Conservation (phyloP, 306 rosid species). For the Inga leiocalycina region DNA sequence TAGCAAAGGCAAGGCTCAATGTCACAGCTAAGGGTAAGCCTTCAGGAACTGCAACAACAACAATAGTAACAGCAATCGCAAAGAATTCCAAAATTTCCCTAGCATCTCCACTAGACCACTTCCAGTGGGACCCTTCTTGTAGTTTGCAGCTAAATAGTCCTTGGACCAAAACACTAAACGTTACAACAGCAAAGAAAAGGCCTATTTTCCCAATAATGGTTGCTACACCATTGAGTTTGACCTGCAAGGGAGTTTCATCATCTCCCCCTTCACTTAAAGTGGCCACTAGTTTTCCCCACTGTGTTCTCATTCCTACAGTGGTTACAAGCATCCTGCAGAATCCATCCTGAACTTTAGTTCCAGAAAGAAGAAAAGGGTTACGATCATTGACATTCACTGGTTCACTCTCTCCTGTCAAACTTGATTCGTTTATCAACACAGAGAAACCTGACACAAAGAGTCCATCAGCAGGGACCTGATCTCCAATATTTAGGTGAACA, state of each 20-base stretch:
- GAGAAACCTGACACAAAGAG: constrained; percentile 88
- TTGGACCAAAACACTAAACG: constrained; percentile 92
- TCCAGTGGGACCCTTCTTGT: constrained; percentile 76
- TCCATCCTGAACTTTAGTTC: constrained; percentile 99
- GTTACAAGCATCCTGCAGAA: constrained; percentile 98
- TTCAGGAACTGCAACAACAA: constrained; percentile 98
- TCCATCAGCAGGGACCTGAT: constrained; percentile 98
- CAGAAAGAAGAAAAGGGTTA: constrained; percentile 90
- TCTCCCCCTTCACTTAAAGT: constrained; percentile 99
- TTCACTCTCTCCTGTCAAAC: constrained; percentile 98
- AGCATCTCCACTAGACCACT: constrained; percentile 88
- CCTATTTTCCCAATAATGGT: constrained; percentile 96
- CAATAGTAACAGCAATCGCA: constrained; percentile 94
- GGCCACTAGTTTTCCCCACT: constrained; percentile 97
- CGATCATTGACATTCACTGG: constrained; percentile 66
- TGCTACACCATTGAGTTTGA: constrained; percentile 98
- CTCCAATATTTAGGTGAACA: constrained; percentile 91
- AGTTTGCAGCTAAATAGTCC: constrained; percentile 83
- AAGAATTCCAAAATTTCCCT: constrained; percentile 84
- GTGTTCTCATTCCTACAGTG: constrained; percentile 98
- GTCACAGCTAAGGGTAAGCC: constrained; percentile 99
- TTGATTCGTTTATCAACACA: constrained; percentile 85
- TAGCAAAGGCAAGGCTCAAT: constrained; percentile 96
- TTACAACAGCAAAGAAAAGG: constrained; percentile 87
- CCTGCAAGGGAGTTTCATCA: constrained; percentile 99